Base-by-base conservation (phyloP, 345 rosid genomes). In the Populus ilicifolia region DNA sequence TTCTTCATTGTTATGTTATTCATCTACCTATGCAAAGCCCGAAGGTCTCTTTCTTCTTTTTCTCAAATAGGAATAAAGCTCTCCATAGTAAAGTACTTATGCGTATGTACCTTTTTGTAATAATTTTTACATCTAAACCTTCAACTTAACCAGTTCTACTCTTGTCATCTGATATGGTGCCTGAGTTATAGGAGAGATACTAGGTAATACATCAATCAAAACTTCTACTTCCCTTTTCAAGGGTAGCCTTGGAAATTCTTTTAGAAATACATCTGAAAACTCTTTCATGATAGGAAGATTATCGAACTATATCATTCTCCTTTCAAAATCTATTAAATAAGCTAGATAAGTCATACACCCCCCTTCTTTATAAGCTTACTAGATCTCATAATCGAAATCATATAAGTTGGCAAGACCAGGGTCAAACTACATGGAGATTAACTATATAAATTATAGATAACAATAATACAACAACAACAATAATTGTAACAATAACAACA, bases 71-170 rank as follows among this genome's bases (percentile, higher is more conserved):
- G 2, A 30, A 0, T 30, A 2, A 30, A 30, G 62, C 62, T 8
- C 21, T 2, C 62, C 62, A 54, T 54, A 2, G 2, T 54, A 2
- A 54, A 6, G 21, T 54, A 54, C 62, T 54, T 0, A 0, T 1
- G 16, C 21, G 0, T 18, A 54, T 54, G 2, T 3, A 54, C 1
- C 62, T 2, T 5, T 12, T 11, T 54, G 2, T 11, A 54, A 0
- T n/a, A 54, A 16, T 5, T 54, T n/a, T 8, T 54, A 1, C 2
- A 12, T 0, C 21, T 61, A 16, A n/a, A 8, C 12, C 10, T 61
- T 61, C 5, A n/a, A 27, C 10, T 61, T 1, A 9, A 1, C 1
- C 0, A 23, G 2, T n/a, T 61, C 10, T n/a, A 1, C 0, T 6
- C 0, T 16, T 20, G 66, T 1, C 33, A 61, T 61, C 12, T 0